Evolutionary conservation across 2,329 filamentous ascomycete genomes (phyloP), one percentile per base, ranked within the genome.

Genomic region (Lomentospora prolificans): DNA sequence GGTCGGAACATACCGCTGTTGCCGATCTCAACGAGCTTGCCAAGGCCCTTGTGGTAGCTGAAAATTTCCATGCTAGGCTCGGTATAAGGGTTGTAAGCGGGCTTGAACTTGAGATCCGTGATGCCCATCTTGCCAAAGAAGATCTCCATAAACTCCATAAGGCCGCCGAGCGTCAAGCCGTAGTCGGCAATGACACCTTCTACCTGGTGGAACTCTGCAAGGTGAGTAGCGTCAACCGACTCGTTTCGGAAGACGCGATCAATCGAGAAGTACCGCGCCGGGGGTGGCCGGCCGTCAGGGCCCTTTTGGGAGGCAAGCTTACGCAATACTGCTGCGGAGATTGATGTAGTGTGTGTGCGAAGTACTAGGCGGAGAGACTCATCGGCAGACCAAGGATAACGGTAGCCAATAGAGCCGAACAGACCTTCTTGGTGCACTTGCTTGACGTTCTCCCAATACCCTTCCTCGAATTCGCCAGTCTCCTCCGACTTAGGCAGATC

Each of bases 11-110:
- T 97, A 60, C 94, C 94, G 64, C 87, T 92, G 75, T 99, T 97
- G 58, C 94, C 94, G 67, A 97, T 97, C 75, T 97, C 94, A 25
- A 97, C 89, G 75, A 95, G 86, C 76, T 95, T 95, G 65, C 82
- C 82, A 52, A 96, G 75, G 3, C 90, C 92, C 65, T 86, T 82
- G 77, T 97, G 94, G 76, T 86, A 97, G 61, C 89, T 90, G 74
- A 97, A 99, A 62, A 99, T 95, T 73, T 99, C 94, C 90, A 99
- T 95, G 68, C 86, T 87, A 28, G 94, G 91, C 73, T 99, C 94
- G 27, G 90, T 96, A 76, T 95, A 91, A 1, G 89, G 89, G 74
- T 96, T 95, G 75, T 95, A 95, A 1, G 94, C 94, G 17, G 94
- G 94, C 78, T 99, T 99, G 84, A 96, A 99, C 66, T 89, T 86